Evolutionary conservation across 306 rosid genomes (phyloP), one percentile per base, ranked within the genome.

Genomic region (Castanopsis chinensis): DNA sequence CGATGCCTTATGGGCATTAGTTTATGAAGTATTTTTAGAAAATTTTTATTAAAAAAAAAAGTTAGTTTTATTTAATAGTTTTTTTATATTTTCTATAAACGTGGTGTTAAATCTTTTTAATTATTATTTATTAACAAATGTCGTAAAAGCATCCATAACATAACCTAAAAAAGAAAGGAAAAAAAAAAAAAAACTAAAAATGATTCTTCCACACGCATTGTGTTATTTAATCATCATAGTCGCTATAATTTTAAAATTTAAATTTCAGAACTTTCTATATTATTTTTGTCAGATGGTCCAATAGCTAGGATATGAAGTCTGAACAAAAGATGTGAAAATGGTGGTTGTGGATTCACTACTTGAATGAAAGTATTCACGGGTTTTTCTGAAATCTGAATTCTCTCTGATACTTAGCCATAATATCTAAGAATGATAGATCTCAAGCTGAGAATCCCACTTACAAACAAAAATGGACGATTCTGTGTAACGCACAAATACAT

Each of bases 211-310:
- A 92, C 94, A 87, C 86, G 93, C 87, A 87, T 86, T 81, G 82
- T 77, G 87, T 87, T 88, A 84, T 90, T 92, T 81, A 87, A 88
- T 88, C 90, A 92, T 92, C 89, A 86, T 87, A 81, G 54, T 85
- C 87, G 55, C 88, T 87, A 85, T 77, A 72, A 56, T 64, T 72
- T 20, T 19, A 17, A 13, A 13, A 0, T 28, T 63, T 13, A 27
- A 28, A 63, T 5, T 15, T 5, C 32, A 28, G n/a, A 28, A 63
- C 21, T 63, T 63, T 21, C 23, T 60, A 23, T 27, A 23, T 60
- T 60, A 12, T 60, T 60, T 13, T 25, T 3, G 1, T 3, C 37
- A 72, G 14, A 51, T 75, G 37, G 57, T 35, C 73, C 74, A 81
- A 71, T 55, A 63, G 45, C 45, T 37, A 37, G 45, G 45, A 10